phyloP scores from a whole-genome alignment of 2,329 filamentous ascomycete genomes.

The Sphaceloma murrayae region DNA sequence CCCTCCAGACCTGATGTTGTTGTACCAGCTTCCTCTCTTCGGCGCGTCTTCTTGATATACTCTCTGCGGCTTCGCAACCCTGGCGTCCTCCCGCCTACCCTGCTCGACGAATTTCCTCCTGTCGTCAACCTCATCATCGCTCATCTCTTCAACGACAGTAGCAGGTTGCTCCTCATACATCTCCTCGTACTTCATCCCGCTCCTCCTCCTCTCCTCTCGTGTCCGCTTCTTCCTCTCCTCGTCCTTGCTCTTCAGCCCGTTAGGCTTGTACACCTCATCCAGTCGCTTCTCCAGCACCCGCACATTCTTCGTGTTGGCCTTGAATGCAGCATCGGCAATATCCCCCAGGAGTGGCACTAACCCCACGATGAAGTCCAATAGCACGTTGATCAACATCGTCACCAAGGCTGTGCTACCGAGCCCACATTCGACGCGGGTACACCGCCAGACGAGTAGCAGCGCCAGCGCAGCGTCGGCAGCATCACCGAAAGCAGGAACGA shows the following conservation, averaged over 20 bases:
- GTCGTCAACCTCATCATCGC: conserved; percentile 31
- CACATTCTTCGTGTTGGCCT: conserved; percentile 68
- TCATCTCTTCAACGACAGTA: conserved; percentile 39
- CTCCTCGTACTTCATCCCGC: conserved; percentile 24
- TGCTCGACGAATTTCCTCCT: conserved; percentile 18
- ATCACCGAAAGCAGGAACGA: conserved; percentile 76
- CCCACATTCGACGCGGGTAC: conserved; percentile 65
- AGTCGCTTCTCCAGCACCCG: conserved; percentile 59
- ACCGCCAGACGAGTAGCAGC: conserved; percentile 63
- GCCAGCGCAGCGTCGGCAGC: conserved; percentile 63
- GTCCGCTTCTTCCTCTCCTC: conserved; percentile 27
- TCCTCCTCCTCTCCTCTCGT: conserved; percentile 24
- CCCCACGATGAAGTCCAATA: conserved; percentile 63
- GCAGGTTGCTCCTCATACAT: conserved; percentile 34
- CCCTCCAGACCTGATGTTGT: conserved; percentile 1
- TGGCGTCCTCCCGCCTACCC: conserved; percentile 3
- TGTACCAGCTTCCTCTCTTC: conserved; percentile 15
- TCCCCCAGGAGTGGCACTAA: conserved; percentile 70
- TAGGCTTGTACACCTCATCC: conserved; percentile 54
- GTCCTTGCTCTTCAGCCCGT: conserved; percentile 22
- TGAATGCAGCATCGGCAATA: conserved; percentile 59
- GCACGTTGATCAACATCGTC: conserved; percentile 73
- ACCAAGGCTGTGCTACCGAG: conserved; percentile 52
- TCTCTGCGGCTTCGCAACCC: conserved; percentile 15
- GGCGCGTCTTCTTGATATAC: conserved; percentile 5